These are phyloP conservation scores for Starmerella riodocensis DNA, from an alignment of 805 yeast genomes.

Conservation along the genomic window DNA sequence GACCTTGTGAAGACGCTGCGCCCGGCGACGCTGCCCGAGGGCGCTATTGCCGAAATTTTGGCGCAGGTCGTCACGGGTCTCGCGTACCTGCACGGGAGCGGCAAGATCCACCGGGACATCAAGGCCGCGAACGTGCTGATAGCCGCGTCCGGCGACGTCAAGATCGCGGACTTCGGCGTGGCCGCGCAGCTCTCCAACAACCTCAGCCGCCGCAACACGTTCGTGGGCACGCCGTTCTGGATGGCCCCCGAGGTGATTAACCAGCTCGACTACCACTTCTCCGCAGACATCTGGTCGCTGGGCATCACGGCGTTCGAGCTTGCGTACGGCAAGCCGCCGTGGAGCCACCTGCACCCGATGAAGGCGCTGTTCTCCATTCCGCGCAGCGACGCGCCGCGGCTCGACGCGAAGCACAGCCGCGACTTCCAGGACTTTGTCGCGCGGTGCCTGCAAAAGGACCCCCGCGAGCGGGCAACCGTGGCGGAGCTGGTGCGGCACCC, in stretches of 20 bases:
- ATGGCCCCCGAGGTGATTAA: constrained; percentile 98
- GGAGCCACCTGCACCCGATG: constrained; percentile 40
- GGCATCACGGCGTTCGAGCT: constrained; percentile 69
- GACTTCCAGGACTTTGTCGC: constrained; percentile 57
- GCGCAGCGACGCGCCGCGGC: constrained; percentile 35
- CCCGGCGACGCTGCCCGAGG: constrained; percentile 43
- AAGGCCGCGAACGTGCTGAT: constrained; percentile 83
- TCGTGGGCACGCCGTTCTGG: constrained; percentile 60
- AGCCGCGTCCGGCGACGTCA: constrained; percentile 58
- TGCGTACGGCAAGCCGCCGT: constrained; percentile 61
- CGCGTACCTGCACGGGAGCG: constrained; percentile 51
- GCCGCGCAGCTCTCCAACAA: constrained; percentile 64
- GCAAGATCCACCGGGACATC: constrained; percentile 79
- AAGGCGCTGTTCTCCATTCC: constrained; percentile 42
- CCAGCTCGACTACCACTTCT: constrained; percentile 61
- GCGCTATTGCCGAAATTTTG: constrained; percentile 40
- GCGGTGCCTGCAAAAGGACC: constrained; percentile 59
- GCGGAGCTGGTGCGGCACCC: constrained; percentile 47
- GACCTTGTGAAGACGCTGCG: constrained; percentile 38
- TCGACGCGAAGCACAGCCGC: constrained; percentile 28
- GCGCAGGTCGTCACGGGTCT: constrained; percentile 47
- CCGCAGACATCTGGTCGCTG: constrained; percentile 69
- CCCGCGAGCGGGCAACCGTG: constrained; percentile 54
- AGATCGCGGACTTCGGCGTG: constrained; percentile 91
- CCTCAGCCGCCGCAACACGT: constrained; percentile 36